These are phyloP conservation scores for Neophaeococcomyces aloes DNA, from an alignment of 2,329 filamentous ascomycete genomes.

Conservation along the genomic window DNA sequence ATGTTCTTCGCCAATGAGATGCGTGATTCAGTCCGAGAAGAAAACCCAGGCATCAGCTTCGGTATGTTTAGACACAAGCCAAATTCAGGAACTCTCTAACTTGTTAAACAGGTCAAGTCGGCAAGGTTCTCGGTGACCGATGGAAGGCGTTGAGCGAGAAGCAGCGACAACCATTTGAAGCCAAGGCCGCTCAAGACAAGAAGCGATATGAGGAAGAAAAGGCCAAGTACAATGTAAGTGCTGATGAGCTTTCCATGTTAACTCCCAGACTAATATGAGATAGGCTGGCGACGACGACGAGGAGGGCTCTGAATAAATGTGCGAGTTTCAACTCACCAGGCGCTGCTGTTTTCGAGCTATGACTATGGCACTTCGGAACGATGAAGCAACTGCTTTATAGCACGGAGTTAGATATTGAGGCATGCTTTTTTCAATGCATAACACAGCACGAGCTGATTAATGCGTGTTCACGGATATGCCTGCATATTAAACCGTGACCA, in stretches of 20 bases:
- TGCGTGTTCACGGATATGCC: no score
- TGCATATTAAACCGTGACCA: no score
- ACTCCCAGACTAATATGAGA: not conserved
- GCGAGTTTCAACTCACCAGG: not conserved
- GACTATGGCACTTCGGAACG: slow-evolving; percentile 2
- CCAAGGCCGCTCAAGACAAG: slow-evolving; percentile 94
- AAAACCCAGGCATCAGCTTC: slow-evolving; percentile 96
- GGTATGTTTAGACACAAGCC: slow-evolving; percentile 46
- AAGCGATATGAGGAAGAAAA: slow-evolving; percentile 99
- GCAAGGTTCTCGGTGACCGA: slow-evolving; percentile 94
- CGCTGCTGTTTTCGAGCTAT: not conserved
- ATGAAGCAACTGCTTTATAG: not conserved
- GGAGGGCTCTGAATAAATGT: slow-evolving; percentile 20
- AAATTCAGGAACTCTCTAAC: not conserved
- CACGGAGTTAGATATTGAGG: not conserved
- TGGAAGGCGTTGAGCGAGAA: slow-evolving; percentile 96
- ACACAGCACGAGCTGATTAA: no score
- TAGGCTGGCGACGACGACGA: slow-evolving; percentile 51
- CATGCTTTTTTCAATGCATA: no score
- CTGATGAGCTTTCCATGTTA: no score
- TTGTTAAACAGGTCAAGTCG: slow-evolving; percentile 63
- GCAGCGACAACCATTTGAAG: slow-evolving; percentile 87
- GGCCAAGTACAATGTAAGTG: slow-evolving; percentile 67
- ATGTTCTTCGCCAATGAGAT: slow-evolving; percentile 99
- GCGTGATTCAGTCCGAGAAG: slow-evolving; percentile 93